A percentile compares a stretch with the other conserved stretches of the same genome.
phyloP scores from a whole-genome alignment of 495 filamentous ascomycete genomes.

The Aspergillus wentii region DNA sequence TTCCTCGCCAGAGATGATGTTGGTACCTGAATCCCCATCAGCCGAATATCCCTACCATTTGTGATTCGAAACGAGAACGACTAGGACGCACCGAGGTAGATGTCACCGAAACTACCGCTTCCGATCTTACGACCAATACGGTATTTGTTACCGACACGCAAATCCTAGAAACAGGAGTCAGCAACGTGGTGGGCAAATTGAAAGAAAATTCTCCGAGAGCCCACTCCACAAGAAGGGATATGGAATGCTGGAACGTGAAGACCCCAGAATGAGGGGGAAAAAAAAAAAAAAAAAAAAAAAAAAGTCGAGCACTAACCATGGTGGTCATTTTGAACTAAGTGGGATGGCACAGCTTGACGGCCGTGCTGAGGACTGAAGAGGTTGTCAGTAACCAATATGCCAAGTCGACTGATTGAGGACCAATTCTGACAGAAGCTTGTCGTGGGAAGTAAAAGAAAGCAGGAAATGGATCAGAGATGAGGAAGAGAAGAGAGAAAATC shows the following conservation, averaged over 20 bases:
- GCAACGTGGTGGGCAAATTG: too few relatives aligned
- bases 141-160: constrained; percentile 99
- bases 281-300: too few relatives aligned
- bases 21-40: constrained; percentile 60
- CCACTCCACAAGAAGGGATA: too few relatives aligned
- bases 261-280: constrained; percentile 1
- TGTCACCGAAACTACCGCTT: constrained; percentile 97
- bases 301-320: too few relatives aligned
- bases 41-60: constrained; percentile 1
- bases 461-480: constrained; percentile 10
- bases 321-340: constrained; percentile 41
- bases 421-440: too few relatives aligned
- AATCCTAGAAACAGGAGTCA: constrained; percentile 59
- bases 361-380: constrained; percentile 15
- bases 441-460: constrained; percentile 11
- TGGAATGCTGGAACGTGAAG: too few relatives aligned
- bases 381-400: background rate
- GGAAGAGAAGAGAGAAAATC: background rate
- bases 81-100: constrained; percentile 77
- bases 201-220: too few relatives aligned
- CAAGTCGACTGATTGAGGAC: too few relatives aligned
- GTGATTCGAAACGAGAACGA: background rate
- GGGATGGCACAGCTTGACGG: constrained; percentile 34
- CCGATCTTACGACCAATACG: constrained; percentile 99
- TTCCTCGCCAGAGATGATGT: constrained; percentile 99